A percentile compares a stretch with the other conserved stretches of the same genome.
Conservation (phyloP, 495 filamentous ascomycete species). For the Hypoxylon perforatum region DNA sequence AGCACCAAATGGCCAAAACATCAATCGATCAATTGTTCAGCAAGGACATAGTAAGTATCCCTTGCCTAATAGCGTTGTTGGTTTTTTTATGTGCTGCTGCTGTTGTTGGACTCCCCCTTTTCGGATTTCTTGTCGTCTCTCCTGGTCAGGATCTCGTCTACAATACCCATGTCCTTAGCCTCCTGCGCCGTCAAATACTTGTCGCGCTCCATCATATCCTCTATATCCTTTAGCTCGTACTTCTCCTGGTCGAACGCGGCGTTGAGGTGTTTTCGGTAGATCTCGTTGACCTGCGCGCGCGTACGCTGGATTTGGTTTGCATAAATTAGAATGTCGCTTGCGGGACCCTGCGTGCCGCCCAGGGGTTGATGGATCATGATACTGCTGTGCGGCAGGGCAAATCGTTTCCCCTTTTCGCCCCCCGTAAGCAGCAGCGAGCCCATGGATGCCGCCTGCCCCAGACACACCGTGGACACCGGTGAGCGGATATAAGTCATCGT, state of each 20-base stretch:
- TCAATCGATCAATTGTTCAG: constrained; percentile 3
- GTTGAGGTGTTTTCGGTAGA: constrained; percentile 88
- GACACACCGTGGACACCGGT: constrained; percentile 92
- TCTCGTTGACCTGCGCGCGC: constrained; percentile 85
- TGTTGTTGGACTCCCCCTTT: constrained; percentile 44
- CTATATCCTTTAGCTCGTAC: constrained; percentile 78
- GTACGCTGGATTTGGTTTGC: constrained; percentile 95
- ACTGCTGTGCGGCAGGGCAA: constrained; percentile 87
- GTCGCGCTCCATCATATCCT: constrained; percentile 95
- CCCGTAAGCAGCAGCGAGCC: constrained; percentile 89
- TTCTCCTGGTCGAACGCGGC: constrained; percentile 70
- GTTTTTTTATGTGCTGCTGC: constrained; percentile 16
- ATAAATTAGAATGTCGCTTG: constrained; percentile 93
- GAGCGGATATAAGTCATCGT: constrained; percentile 97
- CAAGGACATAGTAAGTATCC: background rate
- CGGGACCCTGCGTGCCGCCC: constrained; percentile 91
- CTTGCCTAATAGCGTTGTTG: background rate
- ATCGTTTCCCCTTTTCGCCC: constrained; percentile 85
- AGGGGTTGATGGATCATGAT: constrained; percentile 98
- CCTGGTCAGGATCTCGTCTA: constrained; percentile 82
- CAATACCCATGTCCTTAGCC: constrained; percentile 87
- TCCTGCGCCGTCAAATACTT: constrained; percentile 91
- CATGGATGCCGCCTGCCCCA: constrained; percentile 96
- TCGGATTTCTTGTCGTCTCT: constrained; percentile 53
- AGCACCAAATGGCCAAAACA: background rate